Evolutionary conservation across 257 asterid species (phyloP).

Genomic region (Parsonsia alboflavescens): DNA sequence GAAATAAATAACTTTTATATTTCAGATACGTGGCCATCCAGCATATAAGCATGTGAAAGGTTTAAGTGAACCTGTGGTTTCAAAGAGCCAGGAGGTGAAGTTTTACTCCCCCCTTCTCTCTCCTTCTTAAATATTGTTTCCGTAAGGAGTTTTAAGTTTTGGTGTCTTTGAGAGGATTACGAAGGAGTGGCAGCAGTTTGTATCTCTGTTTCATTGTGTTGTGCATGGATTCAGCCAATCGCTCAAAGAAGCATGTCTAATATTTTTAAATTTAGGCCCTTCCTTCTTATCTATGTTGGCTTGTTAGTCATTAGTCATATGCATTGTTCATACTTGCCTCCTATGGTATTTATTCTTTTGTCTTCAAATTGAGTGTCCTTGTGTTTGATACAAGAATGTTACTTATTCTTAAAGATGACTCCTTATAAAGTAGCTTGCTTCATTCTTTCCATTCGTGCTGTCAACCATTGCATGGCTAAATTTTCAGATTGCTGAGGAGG

Average conservation of each 20-base stretch:
- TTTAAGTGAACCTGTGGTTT: conserved; percentile 72
- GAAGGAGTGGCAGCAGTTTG: neutral
- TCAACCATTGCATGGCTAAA: neutral
- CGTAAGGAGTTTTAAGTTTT: neutral
- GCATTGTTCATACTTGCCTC: neutral
- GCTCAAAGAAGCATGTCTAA: neutral
- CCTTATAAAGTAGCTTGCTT: neutral
- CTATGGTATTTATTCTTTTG: neutral
- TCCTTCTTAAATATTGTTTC: neutral
- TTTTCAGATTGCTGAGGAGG: conserved; percentile 82
- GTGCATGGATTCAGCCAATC: neutral
- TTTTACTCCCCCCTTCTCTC: neutral
- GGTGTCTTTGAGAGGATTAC: neutral
- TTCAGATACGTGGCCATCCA: conserved; percentile 75
- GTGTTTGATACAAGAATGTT: neutral
- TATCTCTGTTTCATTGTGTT: neutral
- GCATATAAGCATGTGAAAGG: conserved; percentile 64
- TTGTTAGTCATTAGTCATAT: neutral
- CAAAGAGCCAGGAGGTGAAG: conserved; percentile 79
- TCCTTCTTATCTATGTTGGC: neutral
- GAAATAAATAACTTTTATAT: neutral
- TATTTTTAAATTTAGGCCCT: neutral
- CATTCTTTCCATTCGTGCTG: neutral
- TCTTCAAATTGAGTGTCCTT: neutral
- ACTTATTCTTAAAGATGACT: neutral